Evolutionary conservation across 2,329 filamentous ascomycete species (phyloP), one percentile per base, ranked within the genome.

Genomic region (Colletotrichum tamarilloi): DNA sequence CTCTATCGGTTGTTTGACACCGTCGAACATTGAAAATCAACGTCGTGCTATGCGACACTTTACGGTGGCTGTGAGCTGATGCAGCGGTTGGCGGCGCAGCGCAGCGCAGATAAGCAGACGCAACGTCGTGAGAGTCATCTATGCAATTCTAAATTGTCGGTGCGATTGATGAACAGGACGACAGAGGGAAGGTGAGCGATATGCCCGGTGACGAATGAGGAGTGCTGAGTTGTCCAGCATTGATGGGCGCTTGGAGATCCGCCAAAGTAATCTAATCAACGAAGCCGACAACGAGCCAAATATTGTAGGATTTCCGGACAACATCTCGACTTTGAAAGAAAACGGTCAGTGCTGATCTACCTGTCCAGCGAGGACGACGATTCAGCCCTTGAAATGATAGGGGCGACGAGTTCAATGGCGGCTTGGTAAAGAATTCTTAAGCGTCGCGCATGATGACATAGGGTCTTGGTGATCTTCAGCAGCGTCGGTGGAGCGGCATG

Each of bases 401-500:
- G 42, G 42, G 42, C 42, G 19, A n/a, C 42, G 42, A 49, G 19
- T 22, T n/a, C 8, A n/a, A 49, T 8, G 19, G 42, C 16, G 46
- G 32, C 11, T 16, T 35, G 52, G 28, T 42, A 26, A 63, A 24
- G 24, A 46, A 22, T 46, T 14, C 9, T 16, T 19, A 2, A 12
- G 28, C 30, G 38, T 32, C 38, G 52, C 32, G n/a, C 28, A 53
- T 55, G 55, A 64, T 63, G 69, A 22, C 52, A 42, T 56, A 46
- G 24, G 26, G 67, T 60, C 32, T 32, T 24, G 67, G 59, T 60
- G 60, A 73, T 69, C 42, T 73, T 73, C 56, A 62, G 70, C 67
- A 42, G 57, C 35, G 38, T 62, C 53, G 57, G 28, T 56, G 56
- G 63, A 49, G 42, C 14, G 65, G 46, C 52, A 19, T 56, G 62